A percentile compares a stretch with the other conserved stretches of the same genome.
Evolutionary conservation across 331 rosid species (phyloP).

Genomic region (Pyrus hybrid): DNA sequence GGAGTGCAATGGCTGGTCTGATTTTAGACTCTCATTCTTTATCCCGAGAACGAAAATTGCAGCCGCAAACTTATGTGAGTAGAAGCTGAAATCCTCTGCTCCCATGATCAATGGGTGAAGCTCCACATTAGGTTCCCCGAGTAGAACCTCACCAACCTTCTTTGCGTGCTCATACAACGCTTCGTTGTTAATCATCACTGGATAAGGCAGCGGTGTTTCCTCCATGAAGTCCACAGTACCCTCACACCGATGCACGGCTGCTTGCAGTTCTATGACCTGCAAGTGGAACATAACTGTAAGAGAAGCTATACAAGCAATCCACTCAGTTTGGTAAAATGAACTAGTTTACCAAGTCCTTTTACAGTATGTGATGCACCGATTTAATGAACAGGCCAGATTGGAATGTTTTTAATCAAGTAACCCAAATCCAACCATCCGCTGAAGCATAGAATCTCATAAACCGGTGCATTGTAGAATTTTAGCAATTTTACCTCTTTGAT

Average conservation of each 20-base stretch:
- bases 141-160: conserved; percentile 40
- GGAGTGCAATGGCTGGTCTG: conserved; percentile 29
- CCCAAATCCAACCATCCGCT: too few relatives aligned
- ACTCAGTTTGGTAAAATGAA: too few relatives aligned
- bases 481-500: conserved; percentile 16
- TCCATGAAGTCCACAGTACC: conserved; percentile 42
- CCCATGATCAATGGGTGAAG: conserved; percentile 26
- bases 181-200: conserved; percentile 34
- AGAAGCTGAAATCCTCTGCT: conserved; percentile 53
- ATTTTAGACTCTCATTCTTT: conserved; percentile 28
- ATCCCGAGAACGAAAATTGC: conserved; percentile 35
- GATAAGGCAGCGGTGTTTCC: conserved; percentile 20
- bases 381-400: too few relatives aligned
- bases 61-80: conserved; percentile 30
- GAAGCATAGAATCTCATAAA: too few relatives aligned
- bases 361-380: too few relatives aligned
- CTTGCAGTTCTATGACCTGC: conserved; percentile 40
- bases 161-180: conserved; percentile 30
- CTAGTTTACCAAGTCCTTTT: too few relatives aligned
- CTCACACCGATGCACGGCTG: conserved; percentile 34
- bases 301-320: too few relatives aligned
- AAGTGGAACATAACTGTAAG: background rate
- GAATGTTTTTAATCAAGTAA: too few relatives aligned
- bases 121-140: conserved; percentile 39
- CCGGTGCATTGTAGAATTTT: too few relatives aligned